Evolutionary conservation across 148 eudicot species (phyloP).

Genomic region (Oxyria digyna): DNA sequence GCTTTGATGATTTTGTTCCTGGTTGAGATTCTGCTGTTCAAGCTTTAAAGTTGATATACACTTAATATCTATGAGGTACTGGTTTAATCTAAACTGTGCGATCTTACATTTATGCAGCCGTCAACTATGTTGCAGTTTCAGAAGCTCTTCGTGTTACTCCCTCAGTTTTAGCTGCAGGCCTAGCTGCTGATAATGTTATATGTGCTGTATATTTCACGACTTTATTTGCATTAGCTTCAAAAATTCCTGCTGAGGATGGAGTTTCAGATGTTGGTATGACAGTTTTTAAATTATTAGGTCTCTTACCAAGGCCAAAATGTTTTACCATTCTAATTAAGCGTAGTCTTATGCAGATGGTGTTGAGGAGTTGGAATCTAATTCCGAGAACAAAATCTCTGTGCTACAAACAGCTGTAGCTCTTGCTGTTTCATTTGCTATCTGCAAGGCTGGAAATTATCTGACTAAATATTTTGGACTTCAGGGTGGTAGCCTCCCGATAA

Average conservation of each 20-base stretch:
- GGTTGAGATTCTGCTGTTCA: not conserved
- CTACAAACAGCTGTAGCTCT: slow-evolving; percentile 61
- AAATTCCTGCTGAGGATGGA: slow-evolving; percentile 61
- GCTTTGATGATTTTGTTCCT: not conserved
- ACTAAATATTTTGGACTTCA: slow-evolving; percentile 36
- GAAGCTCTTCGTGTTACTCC: slow-evolving; percentile 71
- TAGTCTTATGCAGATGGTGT: slow-evolving; percentile 26
- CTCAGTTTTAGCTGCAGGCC: slow-evolving; percentile 84
- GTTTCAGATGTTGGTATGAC: slow-evolving; percentile 34
- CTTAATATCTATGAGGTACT: slow-evolving; percentile 7
- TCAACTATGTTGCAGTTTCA: slow-evolving; percentile 80
- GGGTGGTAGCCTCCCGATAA: slow-evolving; percentile 69
- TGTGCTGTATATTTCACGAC: slow-evolving; percentile 77
- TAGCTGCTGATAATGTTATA: slow-evolving; percentile 93
- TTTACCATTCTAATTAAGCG: not conserved
- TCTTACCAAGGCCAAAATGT: not conserved
- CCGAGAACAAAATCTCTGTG: slow-evolving; percentile 36
- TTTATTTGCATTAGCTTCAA: slow-evolving; percentile 72
- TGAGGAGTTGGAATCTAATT: slow-evolving; percentile 16
- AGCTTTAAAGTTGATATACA: not conserved
- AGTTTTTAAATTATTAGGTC: not conserved
- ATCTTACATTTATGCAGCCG: slow-evolving; percentile 39
- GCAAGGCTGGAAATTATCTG: slow-evolving; percentile 51
- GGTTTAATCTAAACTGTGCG: slow-evolving; percentile 4
- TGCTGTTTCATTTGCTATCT: slow-evolving; percentile 65